phyloP scores from a whole-genome alignment of 441 rosid species.

The Adansonia madagascariensis region DNA sequence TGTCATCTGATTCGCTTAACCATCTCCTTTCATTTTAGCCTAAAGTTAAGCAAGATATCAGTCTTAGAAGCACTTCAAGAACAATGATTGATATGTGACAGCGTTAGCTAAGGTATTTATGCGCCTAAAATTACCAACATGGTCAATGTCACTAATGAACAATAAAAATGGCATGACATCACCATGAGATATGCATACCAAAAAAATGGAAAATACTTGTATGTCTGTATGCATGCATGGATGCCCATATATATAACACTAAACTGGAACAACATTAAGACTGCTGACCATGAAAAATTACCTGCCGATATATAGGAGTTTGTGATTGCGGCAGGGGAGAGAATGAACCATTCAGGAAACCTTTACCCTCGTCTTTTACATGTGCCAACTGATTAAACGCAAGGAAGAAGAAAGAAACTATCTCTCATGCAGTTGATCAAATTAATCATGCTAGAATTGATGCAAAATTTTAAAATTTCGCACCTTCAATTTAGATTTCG shows the following conservation, averaged over 20 bases:
- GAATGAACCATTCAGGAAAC: slow-evolving; percentile 39
- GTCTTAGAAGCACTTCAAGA: background rate
- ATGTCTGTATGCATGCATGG: background rate
- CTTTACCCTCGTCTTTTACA: slow-evolving; percentile 49
- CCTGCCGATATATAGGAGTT: slow-evolving; percentile 59
- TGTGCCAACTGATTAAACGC: slow-evolving; percentile 43
- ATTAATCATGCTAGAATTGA: slow-evolving; percentile 24
- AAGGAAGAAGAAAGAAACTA: slow-evolving; percentile 25
- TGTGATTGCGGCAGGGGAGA: slow-evolving; percentile 51
- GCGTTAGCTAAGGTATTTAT: background rate
- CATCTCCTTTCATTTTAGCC: background rate
- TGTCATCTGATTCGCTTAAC: background rate
- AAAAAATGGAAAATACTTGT: background rate
- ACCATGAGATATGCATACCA: background rate
- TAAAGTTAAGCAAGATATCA: background rate
- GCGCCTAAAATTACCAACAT: background rate
- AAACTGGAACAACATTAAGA: background rate
- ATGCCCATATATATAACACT: background rate
- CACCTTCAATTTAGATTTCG: slow-evolving; percentile 76
- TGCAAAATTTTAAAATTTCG: slow-evolving; percentile 24
- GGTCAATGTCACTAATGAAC: background rate
- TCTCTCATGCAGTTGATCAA: slow-evolving; percentile 16
- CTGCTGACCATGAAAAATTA: slow-evolving; percentile 34
- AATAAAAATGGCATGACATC: background rate
- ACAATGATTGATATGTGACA: background rate